Base-by-base conservation (phyloP, 1,139 yeast genomes). In the Saccharomyces hybrid region DNA sequence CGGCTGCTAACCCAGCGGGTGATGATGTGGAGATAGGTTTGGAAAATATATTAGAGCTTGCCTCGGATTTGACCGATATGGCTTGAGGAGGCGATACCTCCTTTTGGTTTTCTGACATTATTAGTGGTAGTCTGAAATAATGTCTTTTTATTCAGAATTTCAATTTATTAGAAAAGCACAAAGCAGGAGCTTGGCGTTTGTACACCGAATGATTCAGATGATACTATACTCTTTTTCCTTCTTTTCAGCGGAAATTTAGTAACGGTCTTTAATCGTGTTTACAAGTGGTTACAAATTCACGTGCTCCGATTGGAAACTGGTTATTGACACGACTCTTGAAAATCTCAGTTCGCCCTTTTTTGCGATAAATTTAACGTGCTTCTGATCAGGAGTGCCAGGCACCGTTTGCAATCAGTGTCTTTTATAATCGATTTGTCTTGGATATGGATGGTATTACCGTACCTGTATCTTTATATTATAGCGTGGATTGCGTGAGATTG, bases 1-100 rank as follows among this genome's bases (percentile, higher is more conserved):
- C 96, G 13, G 95, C 95, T 26, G 89, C 95, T 55, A 89, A 80
- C 3, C 95, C 96, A 60, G 85, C 88, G 0, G 96, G 95, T 1
- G 95, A 85, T 50, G 90, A 85, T 0, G 96, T 88, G 46, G 91
- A 84, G 49, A 84, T 59, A 7, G 63, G 63, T 48, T 61, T 61
- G 8, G 27, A 23, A 13, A 54, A 52, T 11, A 51, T 14, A 20
- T 32, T 50, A 9, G 50, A 20, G 53, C 28, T 55, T 42, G 47
- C 13, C 20, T 25, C 23, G 11, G 31, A 42, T 44, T 42, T 42
- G 49, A 42, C 51, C 16, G 51, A 31, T 46, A 46, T n/a, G 29
- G n/a, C 46, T 7, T 47, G 25, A n/a, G 34, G 38, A 26, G 31
- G 31, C 34, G 31, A 38, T 16, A 38, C 44, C 7, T 38, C 44